Base-by-base conservation (phyloP, 2,329 filamentous ascomycete species). In the Diaporthe citriasiana region DNA sequence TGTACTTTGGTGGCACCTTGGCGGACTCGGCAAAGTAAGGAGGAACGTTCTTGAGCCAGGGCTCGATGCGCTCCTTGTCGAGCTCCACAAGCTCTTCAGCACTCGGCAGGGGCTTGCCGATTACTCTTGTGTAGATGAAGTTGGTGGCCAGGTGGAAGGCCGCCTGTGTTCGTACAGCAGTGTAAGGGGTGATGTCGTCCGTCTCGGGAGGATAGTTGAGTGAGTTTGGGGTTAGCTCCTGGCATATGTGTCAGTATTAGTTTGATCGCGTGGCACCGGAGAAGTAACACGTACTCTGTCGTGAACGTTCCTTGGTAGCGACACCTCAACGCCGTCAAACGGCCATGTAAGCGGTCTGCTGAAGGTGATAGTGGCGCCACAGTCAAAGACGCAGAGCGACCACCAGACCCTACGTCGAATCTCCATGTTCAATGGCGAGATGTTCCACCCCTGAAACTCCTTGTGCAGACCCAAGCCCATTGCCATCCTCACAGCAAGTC, bases 391-490 rank as follows among this genome's bases (percentile, higher is more conserved):
- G 74, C 83, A 87, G 9, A 84, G 75, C 8, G 79, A 77, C 82
- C 82, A 84, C 83, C 83, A 84, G 9, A 80, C 79, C 17, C 83
- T 77, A 7, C 83, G 79, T 8, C 83, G 79, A 15, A 83, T 83
- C 73, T 84, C 83, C 78, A 79, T 78, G 45, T 78, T 78, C 51
- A 80, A 65, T 4, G 78, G 78, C 7, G 74, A 77, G 70, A 83
- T 83, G 42, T 80, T 79, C 79, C 79, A 81, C 10, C 77, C 78
- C 12, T 78, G 80, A 47, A 84, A 81, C 71, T 88, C 86, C 30
- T 84, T 83, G 75, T 88, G 86, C 4, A 89, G 80, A 0, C 87
- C 86, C 6, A 89, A 78, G 0, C 86, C 85, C 66, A 87, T 84
- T 17, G 85, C 86, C 82, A 88, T 84, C n/a, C 86, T 80, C 40